Conservation (phyloP, 371 early-diverging fungal genomes). For the Lichtheimia corymbifera region DNA sequence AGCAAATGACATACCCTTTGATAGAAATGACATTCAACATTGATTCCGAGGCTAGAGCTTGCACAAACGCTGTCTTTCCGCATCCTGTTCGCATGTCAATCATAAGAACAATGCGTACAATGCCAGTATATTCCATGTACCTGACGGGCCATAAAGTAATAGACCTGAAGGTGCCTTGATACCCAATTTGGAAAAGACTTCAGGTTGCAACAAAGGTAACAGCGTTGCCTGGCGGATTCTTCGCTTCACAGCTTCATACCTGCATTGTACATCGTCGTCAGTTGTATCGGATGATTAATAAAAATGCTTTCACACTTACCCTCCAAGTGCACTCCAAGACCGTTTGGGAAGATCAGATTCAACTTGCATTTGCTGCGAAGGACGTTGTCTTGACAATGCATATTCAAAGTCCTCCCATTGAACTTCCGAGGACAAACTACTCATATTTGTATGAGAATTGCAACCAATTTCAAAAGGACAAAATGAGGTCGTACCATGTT, state of each 20-base stretch:
- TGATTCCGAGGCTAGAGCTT: constrained; percentile 71
- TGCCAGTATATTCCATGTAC: constrained; percentile 32
- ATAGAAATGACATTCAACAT: constrained; percentile 78
- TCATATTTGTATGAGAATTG: constrained; percentile 1
- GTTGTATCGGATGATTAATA: not conserved
- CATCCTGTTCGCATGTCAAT: constrained; percentile 58
- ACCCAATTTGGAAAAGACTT: constrained; percentile 67
- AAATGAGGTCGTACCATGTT: no score
- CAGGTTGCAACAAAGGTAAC: constrained; percentile 67
- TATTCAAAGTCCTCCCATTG: constrained; percentile 49
- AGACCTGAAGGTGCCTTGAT: constrained; percentile 78
- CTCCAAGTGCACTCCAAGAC: constrained; percentile 54
- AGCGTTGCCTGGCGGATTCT: constrained; percentile 73
- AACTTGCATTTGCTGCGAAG: constrained; percentile 54
- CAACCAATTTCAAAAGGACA: no score
- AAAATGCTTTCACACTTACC: constrained; percentile 34
- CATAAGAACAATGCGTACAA: no score
- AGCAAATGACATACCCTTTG: constrained; percentile 56
- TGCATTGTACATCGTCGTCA: constrained; percentile 12
- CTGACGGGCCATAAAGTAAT: constrained; percentile 86
- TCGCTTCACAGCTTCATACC: constrained; percentile 66
- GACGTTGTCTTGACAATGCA: constrained; percentile 41
- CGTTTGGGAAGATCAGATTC: constrained; percentile 44
- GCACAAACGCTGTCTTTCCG: constrained; percentile 83
- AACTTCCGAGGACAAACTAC: not conserved